Percentiles rank a stretch among this genome's conserved stretches.
These are phyloP conservation scores for Gentiana dahurica DNA, from an alignment of 257 asterid genomes.

Conservation along the genomic window DNA sequence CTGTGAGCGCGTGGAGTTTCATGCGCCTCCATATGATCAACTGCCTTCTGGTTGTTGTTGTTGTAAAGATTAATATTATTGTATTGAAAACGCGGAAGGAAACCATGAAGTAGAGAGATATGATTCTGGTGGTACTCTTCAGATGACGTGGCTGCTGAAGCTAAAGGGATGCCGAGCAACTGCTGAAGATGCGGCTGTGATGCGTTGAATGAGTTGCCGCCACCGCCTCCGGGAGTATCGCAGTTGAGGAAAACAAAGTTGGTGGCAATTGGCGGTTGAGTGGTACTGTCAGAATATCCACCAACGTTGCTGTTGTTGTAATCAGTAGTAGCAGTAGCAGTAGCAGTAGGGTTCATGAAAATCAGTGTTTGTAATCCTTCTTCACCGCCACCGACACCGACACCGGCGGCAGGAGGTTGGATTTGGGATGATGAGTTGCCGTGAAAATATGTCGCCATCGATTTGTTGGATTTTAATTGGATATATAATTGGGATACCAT, in stretches of 20 bases:
- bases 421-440: conserved; percentile 55
- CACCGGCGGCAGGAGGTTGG: conserved; percentile 14
- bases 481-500: no score
- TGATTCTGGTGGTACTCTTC: conserved; percentile 23
- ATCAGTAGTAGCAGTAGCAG: no score
- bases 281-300: conserved; percentile 52
- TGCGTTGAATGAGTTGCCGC: conserved; percentile 8
- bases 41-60: conserved; percentile 25
- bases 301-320: no score
- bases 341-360: conserved; percentile 69
- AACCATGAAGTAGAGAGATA: conserved; percentile 53
- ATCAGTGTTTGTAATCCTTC: conserved; percentile 87
- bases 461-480: background rate
- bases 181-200: conserved; percentile 48
- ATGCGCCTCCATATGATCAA: conserved; percentile 28
- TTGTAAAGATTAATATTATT: conserved; percentile 9
- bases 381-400: conserved; percentile 36
- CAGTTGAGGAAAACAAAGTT: conserved; percentile 66
- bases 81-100: conserved; percentile 57
- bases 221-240: conserved; percentile 18
- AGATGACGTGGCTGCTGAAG: conserved; percentile 14
- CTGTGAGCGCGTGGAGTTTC: conserved; percentile 65
- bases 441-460: conserved; percentile 84
- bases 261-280: conserved; percentile 24
- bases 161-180: conserved; percentile 61